These are phyloP conservation scores for Lentinula aciculospora DNA, from an alignment of 768 basidiomycete species.

Conservation along the genomic window DNA sequence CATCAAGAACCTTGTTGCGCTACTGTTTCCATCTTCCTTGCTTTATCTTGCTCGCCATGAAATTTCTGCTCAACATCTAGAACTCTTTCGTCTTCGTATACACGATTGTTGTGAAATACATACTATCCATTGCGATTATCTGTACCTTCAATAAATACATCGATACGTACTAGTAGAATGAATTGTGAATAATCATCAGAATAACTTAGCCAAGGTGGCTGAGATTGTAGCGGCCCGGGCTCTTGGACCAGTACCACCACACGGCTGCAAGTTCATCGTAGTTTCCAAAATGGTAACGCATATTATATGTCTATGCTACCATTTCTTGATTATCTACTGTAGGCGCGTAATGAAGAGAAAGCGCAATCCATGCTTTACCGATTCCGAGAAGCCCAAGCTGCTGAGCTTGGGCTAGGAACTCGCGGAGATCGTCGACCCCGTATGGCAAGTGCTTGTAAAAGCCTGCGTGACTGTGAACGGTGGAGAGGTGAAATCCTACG, in stretches of 20 bases:
- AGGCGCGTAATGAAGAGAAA: slow-evolving; percentile 99
- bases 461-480: slow-evolving; percentile 86
- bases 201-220: too few species aligned
- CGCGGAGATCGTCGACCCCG: slow-evolving; percentile 81
- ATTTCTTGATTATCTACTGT: slow-evolving; percentile 4
- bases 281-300: not conserved
- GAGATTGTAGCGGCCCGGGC: too few species aligned
- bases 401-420: slow-evolving; percentile 88
- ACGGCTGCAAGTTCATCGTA: too few species aligned
- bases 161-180: too few species aligned
- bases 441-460: slow-evolving; percentile 91
- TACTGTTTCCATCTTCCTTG: not conserved
- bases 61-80: not conserved
- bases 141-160: too few species aligned
- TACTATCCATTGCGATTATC: too few species aligned
- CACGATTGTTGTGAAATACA: not conserved
- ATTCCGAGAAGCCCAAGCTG: slow-evolving; percentile 94
- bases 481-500: slow-evolving; percentile 95
- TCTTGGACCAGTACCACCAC: too few species aligned
- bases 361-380: slow-evolving; percentile 93
- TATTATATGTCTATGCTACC: not conserved
- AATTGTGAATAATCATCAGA: too few species aligned
- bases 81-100: not conserved
- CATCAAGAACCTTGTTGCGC: not conserved
- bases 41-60: not conserved